These are phyloP conservation scores for Salix koriyanagi DNA, from an alignment of 345 rosid genomes.

Conservation along the genomic window DNA sequence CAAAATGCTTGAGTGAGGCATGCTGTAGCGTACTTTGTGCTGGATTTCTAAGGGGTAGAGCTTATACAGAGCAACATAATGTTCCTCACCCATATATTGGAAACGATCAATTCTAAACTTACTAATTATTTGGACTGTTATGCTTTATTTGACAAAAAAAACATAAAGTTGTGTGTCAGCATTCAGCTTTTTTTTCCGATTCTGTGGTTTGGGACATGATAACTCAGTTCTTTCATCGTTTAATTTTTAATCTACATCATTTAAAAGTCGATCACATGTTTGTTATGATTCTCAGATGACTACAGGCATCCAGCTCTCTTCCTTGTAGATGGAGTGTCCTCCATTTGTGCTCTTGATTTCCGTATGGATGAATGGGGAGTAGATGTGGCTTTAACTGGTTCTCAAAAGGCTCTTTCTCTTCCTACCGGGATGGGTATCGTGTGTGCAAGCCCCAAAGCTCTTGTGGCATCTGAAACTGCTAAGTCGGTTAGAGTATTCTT, in stretches of 20 bases:
- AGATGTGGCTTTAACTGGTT: slow-evolving; percentile 93
- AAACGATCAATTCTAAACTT: not conserved
- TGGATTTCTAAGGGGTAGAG: not conserved
- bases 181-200: not conserved
- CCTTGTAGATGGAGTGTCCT: slow-evolving; percentile 95
- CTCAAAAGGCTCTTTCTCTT: slow-evolving; percentile 97
- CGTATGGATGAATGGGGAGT: slow-evolving; percentile 99
- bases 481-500: slow-evolving; percentile 83
- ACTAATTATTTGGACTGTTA: not conserved
- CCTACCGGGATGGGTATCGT: slow-evolving; percentile 94
- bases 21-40: not conserved
- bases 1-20: not conserved
- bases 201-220: not conserved
- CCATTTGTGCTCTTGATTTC: slow-evolving; percentile 95
- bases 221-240: not conserved
- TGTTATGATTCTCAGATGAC: slow-evolving; percentile 51
- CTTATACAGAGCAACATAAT: not conserved
- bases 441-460: slow-evolving; percentile 93
- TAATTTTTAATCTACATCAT: not conserved
- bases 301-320: slow-evolving; percentile 89
- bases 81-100: not conserved
- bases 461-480: slow-evolving; percentile 89
- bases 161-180: not conserved
- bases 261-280: not conserved
- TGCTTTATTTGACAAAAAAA: not conserved